These are phyloP conservation scores for Macadamia tetraphylla DNA, from an alignment of 164 flowering plant genomes.

Conservation along the genomic window DNA sequence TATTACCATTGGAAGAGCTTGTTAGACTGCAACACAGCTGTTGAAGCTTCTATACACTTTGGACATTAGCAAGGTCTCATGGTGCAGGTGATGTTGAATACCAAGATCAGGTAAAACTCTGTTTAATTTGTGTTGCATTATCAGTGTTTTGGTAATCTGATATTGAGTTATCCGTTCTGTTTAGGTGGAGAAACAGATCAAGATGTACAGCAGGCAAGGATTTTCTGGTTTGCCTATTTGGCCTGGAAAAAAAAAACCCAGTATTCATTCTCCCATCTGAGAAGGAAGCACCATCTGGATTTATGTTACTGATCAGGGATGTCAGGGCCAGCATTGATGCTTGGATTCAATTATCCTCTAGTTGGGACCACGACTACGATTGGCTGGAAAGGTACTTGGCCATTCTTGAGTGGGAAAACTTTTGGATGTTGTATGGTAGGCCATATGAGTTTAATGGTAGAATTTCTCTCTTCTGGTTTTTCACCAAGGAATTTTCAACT, in stretches of 20 bases:
- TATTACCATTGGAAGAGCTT: slow-evolving; percentile 83
- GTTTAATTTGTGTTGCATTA: background rate
- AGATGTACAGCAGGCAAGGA: slow-evolving; percentile 88
- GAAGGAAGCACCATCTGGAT: slow-evolving; percentile 90
- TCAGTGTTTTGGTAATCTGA: slow-evolving; percentile 2
- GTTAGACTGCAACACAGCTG: slow-evolving; percentile 71
- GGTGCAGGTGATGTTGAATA: slow-evolving; percentile 95
- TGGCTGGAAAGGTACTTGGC: slow-evolving; percentile 82
- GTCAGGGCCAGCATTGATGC: slow-evolving; percentile 96
- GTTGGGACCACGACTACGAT: slow-evolving; percentile 99
- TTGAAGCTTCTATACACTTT: slow-evolving; percentile 78
- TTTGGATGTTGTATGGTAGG: background rate
- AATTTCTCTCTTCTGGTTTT: background rate
- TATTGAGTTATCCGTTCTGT: background rate
- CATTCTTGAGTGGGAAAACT: slow-evolving; percentile 48
- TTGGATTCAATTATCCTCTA: slow-evolving; percentile 87
- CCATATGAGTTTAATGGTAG: background rate
- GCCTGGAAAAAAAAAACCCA: slow-evolving; percentile 86
- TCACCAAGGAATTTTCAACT: background rate
- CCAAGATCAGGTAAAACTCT: slow-evolving; percentile 70
- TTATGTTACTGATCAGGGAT: slow-evolving; percentile 80
- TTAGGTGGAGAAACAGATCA: slow-evolving; percentile 97
- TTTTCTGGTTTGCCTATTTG: slow-evolving; percentile 85
- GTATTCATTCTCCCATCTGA: slow-evolving; percentile 82
- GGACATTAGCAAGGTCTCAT: slow-evolving; percentile 78